phyloP scores from a whole-genome alignment of 805 yeast genomes.

The Candida ipomoeae region DNA sequence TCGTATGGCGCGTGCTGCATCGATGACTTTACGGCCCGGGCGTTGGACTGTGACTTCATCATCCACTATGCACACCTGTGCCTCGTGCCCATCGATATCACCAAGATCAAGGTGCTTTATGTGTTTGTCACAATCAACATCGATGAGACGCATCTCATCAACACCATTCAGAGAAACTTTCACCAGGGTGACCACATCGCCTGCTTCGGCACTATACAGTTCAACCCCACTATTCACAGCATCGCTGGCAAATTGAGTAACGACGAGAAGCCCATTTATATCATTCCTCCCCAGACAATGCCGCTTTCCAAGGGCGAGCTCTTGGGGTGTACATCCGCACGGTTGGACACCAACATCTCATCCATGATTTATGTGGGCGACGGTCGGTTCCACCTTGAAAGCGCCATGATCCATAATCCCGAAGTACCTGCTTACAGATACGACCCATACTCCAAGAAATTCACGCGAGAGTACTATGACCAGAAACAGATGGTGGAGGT shows the following conservation, averaged over 20 bases:
- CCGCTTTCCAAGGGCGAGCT: conserved; percentile 96
- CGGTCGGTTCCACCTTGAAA: conserved; percentile 92
- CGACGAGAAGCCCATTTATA: conserved; percentile 50
- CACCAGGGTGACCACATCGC: conserved; percentile 63
- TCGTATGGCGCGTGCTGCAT: conserved; percentile 98
- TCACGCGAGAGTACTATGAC: conserved; percentile 84
- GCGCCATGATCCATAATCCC: conserved; percentile 97
- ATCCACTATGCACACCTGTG: conserved; percentile 98
- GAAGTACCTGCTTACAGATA: conserved; percentile 86
- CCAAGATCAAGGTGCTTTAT: conserved; percentile 86
- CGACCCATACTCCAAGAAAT: conserved; percentile 90
- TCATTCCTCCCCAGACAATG: conserved; percentile 83
- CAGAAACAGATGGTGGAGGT: conserved; percentile 76
- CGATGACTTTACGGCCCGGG: conserved; percentile 91
- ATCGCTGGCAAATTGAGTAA: conserved; percentile 56
- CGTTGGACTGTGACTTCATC: conserved; percentile 89
- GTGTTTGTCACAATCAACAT: conserved; percentile 91
- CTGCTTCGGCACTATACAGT: conserved; percentile 92
- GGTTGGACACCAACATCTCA: conserved; percentile 57
- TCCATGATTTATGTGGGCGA: conserved; percentile 94
- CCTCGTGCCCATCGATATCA: conserved; percentile 89
- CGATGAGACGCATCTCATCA: conserved; percentile 75
- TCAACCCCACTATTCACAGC: conserved; percentile 89
- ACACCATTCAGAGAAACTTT: conserved; percentile 73
- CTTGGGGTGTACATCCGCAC: conserved; percentile 90